Percentiles rank a stretch among this genome's conserved stretches.
Evolutionary conservation across 2,329 filamentous ascomycete species (phyloP).

Genomic region (Stachybotrys elegans): DNA sequence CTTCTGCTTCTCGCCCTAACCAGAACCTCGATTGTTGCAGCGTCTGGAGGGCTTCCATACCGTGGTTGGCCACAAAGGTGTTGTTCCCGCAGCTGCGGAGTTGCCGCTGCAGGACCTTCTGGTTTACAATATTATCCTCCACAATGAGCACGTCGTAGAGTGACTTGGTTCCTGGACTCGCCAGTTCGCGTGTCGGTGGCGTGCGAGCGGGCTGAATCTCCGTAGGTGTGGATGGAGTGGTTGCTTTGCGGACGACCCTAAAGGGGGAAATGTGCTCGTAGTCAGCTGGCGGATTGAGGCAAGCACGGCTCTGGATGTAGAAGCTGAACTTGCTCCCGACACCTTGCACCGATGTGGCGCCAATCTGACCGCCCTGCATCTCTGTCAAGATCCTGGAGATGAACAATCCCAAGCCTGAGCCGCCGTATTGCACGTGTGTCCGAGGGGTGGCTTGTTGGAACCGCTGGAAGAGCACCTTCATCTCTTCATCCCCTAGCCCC

Average conservation of each 20-base stretch:
- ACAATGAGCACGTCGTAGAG: slow-evolving; percentile 57
- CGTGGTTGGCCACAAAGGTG: slow-evolving; percentile 60
- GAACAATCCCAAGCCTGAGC: slow-evolving; percentile 66
- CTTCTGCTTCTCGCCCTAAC: slow-evolving; percentile 40
- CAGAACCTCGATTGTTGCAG: slow-evolving; percentile 53
- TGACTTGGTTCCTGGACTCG: slow-evolving; percentile 17
- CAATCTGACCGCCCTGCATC: slow-evolving; percentile 73
- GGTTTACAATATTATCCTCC: slow-evolving; percentile 65
- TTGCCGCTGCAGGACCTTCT: slow-evolving; percentile 58
- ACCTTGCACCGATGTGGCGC: slow-evolving; percentile 62
- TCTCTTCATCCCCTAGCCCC: slow-evolving; percentile 60
- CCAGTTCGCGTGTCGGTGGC: slow-evolving; percentile 6
- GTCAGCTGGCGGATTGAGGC: slow-evolving; percentile 31
- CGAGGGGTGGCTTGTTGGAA: slow-evolving; percentile 65
- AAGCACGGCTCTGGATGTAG: slow-evolving; percentile 65
- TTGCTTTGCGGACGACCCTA: slow-evolving; percentile 26
- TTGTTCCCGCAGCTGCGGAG: slow-evolving; percentile 56
- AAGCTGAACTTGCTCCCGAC: slow-evolving; percentile 72
- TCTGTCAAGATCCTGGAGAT: slow-evolving; percentile 73
- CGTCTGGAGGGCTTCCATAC: slow-evolving; percentile 55
- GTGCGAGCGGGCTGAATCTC: slow-evolving; percentile 14
- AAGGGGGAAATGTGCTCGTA: slow-evolving; percentile 30
- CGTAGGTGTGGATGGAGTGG: slow-evolving; percentile 11
- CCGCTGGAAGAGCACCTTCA: slow-evolving; percentile 61
- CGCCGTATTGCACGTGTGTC: slow-evolving; percentile 69